Evolutionary conservation across 345 rosid species (phyloP), one percentile per base, ranked within the genome.

Genomic region (Dipteronia dyeriana): DNA sequence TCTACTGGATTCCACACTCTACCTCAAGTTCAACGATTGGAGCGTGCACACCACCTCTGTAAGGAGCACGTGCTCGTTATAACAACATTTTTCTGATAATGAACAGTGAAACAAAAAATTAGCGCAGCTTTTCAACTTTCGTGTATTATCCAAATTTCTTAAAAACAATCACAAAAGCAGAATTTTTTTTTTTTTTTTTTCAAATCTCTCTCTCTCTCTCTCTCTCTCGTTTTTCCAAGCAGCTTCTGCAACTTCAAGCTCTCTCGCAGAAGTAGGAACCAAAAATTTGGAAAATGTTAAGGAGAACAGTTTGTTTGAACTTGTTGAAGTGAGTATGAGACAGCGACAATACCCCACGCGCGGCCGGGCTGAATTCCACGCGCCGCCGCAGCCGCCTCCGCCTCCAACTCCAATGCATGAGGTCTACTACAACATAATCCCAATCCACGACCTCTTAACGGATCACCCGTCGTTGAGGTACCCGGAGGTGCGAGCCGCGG

Each of bases 381-480:
- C 87, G 75, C 83, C 75, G 3, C 83, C 77, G 2, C 89, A 74
- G 59, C 80, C 82, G 3, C 83, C 77, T 3, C 89, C 75, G 59
- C 80, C 82, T 0, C 81, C 76, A 2, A 64, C 82, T 0, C 81
- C 76, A 1, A 64, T 1, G 73, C 79, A 59, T 0, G 87, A 69
- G 38, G 85, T 82, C 0, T 89, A 87, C 87, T 90, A 87, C 87
- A 95, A 95, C 73, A 90, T 95, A 78, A 92, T 95, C 23, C 98
- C 97, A 19, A 85, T 90, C 81, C 92, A 95, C 53, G 86, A 87
- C 88, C 84, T 84, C 59, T 23, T 85, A 14, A 76, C 87, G 0
- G 94, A 95, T 63, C 98, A 95, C 57, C 98, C 98, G 0, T 92
- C 97, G 7, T 87, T 91, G 11, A 88, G 92, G 49, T 85, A 79